Conservation (phyloP, 768 basidiomycete species). For the Hericium coralloides region DNA sequence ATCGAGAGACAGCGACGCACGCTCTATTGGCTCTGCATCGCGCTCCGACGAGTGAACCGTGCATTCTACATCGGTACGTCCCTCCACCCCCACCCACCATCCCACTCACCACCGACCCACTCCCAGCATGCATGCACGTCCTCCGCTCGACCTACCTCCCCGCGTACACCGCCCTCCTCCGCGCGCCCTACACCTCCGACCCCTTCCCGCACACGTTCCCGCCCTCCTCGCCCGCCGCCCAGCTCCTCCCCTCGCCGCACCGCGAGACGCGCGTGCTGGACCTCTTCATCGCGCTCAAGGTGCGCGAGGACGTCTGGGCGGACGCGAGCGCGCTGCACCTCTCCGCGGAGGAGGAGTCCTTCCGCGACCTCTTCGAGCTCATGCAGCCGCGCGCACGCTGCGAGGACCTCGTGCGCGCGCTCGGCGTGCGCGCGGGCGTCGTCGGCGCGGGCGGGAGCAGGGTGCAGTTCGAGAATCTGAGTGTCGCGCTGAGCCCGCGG, state of each 20-base stretch:
- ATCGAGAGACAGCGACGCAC: constrained; percentile 53
- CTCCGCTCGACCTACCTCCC: constrained; percentile 69
- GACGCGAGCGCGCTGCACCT: constrained; percentile 72
- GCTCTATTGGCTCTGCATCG: constrained; percentile 60
- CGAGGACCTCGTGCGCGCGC: constrained; percentile 59
- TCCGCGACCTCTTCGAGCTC: constrained; percentile 73
- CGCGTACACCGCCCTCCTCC: constrained; percentile 52
- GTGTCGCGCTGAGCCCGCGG: constrained; percentile 12
- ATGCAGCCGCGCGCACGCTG: constrained; percentile 63
- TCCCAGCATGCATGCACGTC: constrained; percentile 69
- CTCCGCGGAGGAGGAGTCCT: constrained; percentile 57
- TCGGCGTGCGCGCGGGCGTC: constrained; percentile 32
- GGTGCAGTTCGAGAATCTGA: constrained; percentile 9
- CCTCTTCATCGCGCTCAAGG: constrained; percentile 71
- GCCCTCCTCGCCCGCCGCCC: constrained; percentile 14
- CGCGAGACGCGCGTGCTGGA: constrained; percentile 72
- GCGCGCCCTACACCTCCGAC: constrained; percentile 65
- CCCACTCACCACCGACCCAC: neutral
- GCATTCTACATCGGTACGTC: constrained; percentile 57
- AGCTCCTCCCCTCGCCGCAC: constrained; percentile 38
- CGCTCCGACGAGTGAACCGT: constrained; percentile 56
- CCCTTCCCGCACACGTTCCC: constrained; percentile 52
- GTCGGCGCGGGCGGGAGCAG: constrained; percentile 8
- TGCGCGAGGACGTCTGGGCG: constrained; percentile 68
- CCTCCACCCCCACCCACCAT: neutral